Evolutionary conservation across 2,329 filamentous ascomycete genomes (phyloP), one percentile per base, ranked within the genome.

Genomic region (Aspergillus transmontanensis): DNA sequence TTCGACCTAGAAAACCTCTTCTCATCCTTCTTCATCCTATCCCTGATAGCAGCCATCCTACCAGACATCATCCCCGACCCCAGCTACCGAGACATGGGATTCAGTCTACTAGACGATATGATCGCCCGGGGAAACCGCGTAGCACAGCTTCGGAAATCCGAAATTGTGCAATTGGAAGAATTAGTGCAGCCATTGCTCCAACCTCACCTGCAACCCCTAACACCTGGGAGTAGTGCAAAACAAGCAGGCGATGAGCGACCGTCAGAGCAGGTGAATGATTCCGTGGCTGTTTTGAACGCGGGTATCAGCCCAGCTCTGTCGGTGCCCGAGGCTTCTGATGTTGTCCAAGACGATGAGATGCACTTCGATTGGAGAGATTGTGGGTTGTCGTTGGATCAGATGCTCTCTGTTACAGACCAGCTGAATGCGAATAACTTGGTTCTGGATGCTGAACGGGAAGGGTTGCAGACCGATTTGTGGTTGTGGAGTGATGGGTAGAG

Each of bases 11-110:
- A 69, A 48, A 69, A 64, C 56, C 66, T 69, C 2, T 69, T 69
- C n/a, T 67, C 71, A 55, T 72, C 73, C 61, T 81, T 79, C 59
- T 76, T 78, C 23, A 69, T 72, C 57, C 71, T 78, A 5, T 79
- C 79, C 41, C 72, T 68, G 6, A 63, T 67, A 12, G 63, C 66
- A 41, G 75, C 73, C 19, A 82, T 75, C 51, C 80, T 82, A 51
- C 78, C 73, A 7, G 82, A 74, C 12, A 76, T 76, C 14, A 77
- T 76, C 64, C 81, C 80, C 1, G 81, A 69, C 78, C 46, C 81
- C 69, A 23, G 79, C 79, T 62, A 83, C 78, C 59, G 79, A 57
- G 60, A 83, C 34, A 64, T 65, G 56, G 64, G 64, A 16, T 64
- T 65, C 36, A 65, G 61, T 39, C 50, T 70, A 0, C 61, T 70